Evolutionary conservation across 2,329 filamentous ascomycete species (phyloP).

Genomic region (Botrytis tulipae): DNA sequence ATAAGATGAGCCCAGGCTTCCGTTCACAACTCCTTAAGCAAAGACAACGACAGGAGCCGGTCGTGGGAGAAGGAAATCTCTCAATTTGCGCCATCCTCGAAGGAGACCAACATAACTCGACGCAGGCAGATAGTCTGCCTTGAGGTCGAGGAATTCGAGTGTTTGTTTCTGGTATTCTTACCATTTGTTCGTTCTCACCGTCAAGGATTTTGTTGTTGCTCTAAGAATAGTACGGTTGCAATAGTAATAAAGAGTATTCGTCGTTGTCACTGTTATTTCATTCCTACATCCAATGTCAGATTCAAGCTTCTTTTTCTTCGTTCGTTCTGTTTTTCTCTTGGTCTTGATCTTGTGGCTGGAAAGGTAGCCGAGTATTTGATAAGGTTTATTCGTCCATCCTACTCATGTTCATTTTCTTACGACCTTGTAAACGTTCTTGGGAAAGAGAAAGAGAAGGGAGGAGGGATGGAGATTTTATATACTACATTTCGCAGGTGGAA

Average conservation of each 20-base stretch:
- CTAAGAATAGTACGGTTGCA: not conserved
- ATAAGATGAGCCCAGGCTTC: not conserved
- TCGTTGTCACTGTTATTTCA: not conserved
- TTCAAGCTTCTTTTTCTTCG: not conserved
- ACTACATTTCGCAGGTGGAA: not conserved
- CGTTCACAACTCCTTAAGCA: not conserved
- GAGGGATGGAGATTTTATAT: not conserved
- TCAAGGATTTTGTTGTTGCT: not conserved
- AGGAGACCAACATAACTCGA: not conserved
- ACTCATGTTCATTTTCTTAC: not conserved
- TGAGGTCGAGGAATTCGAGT: not conserved
- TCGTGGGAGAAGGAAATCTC: not conserved
- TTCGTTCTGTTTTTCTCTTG: not conserved
- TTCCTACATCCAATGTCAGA: not conserved
- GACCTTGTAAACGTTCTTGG: not conserved
- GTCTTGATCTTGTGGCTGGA: not conserved
- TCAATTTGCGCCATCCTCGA: too few relatives aligned
- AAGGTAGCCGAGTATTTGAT: not conserved
- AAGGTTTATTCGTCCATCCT: not conserved
- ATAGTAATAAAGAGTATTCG: not conserved
- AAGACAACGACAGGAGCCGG: not conserved
- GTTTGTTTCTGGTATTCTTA: not conserved
- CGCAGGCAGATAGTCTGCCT: not conserved
- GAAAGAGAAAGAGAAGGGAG: not conserved
- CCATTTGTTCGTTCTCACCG: not conserved